phyloP scores from a whole-genome alignment of 345 rosid genomes.

The Dimocarpus longan region DNA sequence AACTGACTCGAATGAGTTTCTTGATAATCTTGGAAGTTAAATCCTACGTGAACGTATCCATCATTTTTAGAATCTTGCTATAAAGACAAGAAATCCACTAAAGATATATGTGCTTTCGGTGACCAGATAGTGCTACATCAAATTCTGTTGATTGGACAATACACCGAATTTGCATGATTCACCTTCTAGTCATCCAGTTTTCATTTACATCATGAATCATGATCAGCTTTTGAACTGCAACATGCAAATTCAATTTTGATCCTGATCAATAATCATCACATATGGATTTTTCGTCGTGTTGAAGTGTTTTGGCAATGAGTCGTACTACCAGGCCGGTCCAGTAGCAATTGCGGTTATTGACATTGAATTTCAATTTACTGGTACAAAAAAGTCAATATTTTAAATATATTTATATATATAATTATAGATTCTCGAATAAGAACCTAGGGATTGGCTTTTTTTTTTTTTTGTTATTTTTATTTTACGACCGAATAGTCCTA shows the following conservation, averaged over 20 bases:
- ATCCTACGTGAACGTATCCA: not conserved
- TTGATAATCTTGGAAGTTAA: not conserved
- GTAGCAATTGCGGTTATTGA: too few species aligned
- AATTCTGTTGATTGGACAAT: not conserved
- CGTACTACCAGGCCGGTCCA: too few species aligned
- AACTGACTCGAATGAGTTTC: not conserved
- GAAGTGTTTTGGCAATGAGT: too few species aligned
- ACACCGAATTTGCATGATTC: constrained; percentile 38
- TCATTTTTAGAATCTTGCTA: not conserved
- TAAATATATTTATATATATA: too few species aligned
- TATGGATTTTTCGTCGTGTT: too few species aligned
- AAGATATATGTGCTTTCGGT: not conserved
- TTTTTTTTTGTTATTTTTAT: too few species aligned
- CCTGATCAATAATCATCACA: not conserved
- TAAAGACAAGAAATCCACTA: not conserved
- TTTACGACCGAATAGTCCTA: too few species aligned
- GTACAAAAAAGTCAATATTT: too few species aligned
- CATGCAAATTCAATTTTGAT: not conserved
- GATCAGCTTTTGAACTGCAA: not conserved
- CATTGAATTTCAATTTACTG: too few species aligned
- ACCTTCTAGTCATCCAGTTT: constrained; percentile 43
- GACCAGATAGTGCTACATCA: not conserved
- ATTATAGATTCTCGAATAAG: too few species aligned
- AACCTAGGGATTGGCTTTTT: too few species aligned
- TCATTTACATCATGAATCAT: constrained; percentile 9